Conservation (phyloP, 176 grass and related monocot genomes). For the Zoysia japonica region DNA sequence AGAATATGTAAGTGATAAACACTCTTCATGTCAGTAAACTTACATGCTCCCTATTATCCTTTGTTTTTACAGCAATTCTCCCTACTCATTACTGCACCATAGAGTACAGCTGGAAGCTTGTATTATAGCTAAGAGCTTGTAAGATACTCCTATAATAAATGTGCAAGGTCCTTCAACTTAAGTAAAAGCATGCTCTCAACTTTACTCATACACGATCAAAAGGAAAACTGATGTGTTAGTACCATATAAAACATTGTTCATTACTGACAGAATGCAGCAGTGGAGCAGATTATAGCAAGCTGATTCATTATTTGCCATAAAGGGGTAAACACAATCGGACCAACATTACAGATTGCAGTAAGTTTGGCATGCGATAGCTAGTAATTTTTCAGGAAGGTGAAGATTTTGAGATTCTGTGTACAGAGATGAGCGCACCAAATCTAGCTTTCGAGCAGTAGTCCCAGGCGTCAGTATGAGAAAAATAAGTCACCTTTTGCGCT, state of each 20-base stretch:
- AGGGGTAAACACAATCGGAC: background rate
- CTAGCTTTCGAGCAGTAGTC: background rate
- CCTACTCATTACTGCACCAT: background rate
- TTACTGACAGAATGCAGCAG: background rate
- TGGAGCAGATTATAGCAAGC: background rate
- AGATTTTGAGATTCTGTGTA: background rate
- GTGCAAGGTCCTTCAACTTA: background rate
- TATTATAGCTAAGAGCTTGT: background rate
- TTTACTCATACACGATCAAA: background rate
- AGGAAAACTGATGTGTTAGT: background rate
- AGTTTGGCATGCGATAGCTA: background rate
- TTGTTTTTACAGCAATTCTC: constrained; percentile 10
- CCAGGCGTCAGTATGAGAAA: constrained; percentile 12
- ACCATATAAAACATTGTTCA: background rate
- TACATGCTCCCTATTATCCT: background rate
- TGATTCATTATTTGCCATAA: background rate
- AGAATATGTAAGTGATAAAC: background rate
- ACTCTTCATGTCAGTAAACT: background rate
- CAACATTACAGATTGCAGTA: constrained; percentile 18
- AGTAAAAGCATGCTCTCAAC: background rate
- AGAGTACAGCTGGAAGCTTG: background rate
- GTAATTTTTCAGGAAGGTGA: background rate
- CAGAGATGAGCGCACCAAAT: background rate
- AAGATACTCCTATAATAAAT: background rate
- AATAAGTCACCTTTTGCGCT: constrained; percentile 61